phyloP scores from a whole-genome alignment of 1,284 basidiomycete species.

The Mycosarcoma mackinlayi region DNA sequence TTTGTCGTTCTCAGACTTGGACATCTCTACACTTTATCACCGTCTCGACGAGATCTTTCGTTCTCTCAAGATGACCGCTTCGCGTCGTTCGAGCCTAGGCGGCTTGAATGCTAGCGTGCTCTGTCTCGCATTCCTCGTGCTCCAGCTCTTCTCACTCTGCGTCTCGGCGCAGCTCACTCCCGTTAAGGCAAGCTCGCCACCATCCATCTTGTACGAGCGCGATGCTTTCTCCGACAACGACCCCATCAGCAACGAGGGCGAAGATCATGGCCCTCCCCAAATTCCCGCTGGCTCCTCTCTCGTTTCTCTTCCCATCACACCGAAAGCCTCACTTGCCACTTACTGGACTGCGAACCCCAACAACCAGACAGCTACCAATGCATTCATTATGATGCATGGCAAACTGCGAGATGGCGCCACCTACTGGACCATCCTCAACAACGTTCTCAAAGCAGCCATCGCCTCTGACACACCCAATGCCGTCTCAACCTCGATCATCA shows the following conservation, averaged over 20 bases:
- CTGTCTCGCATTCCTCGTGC: conserved; percentile 16
- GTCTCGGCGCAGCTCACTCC: conserved; percentile 3
- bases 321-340: conserved; percentile 25
- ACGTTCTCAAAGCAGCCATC: conserved; percentile 47
- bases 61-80: no score
- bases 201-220: conserved; percentile 7
- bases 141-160: conserved; percentile 6
- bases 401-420: conserved; percentile 56
- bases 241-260: conserved; percentile 42
- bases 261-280: conserved; percentile 34
- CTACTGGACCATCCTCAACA: conserved; percentile 60
- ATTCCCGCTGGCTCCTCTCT: conserved; percentile 50
- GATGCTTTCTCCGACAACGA: conserved; percentile 44
- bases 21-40: no score
- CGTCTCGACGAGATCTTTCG: no score
- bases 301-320: conserved; percentile 43
- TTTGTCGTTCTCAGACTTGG: no score
- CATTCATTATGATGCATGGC: conserved; percentile 66
- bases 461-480: conserved; percentile 33
- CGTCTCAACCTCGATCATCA: conserved; percentile 44
- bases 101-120: conserved; percentile 3
- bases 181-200: not conserved
- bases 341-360: conserved; percentile 54
- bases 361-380: conserved; percentile 48
- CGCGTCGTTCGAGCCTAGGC: not conserved